Evolutionary conservation across 2,329 filamentous ascomycete species (phyloP), one percentile per base, ranked within the genome.

Genomic region (Paecilomyces niveus): DNA sequence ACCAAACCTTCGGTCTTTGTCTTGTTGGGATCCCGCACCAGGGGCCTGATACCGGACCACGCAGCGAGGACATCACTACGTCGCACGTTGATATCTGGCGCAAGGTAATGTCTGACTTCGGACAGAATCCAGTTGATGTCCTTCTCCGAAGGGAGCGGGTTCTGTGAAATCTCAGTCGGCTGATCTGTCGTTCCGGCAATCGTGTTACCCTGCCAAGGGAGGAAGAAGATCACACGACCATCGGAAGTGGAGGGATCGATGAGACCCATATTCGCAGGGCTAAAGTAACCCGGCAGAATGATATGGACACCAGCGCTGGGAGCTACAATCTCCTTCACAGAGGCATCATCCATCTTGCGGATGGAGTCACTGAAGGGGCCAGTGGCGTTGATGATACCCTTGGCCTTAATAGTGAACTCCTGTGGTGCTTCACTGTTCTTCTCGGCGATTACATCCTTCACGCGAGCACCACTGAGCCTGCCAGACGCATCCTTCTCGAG

Each of bases 191-290:
- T 95, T 61, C 91, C 91, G 53, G 90, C 91, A 69, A 95, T 94
- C 13, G 90, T 95, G 76, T 94, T 94, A 54, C 90, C 90, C 77
- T 95, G 90, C 91, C 91, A 95, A 22, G 91, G 91, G 49, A 95
- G 81, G 81, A 96, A 95, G 84, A 95, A 95, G 69, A 95, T 93
- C 54, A 95, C 91, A 71, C 91, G 85, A 21, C 91, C 91, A 69
- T 95, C 91, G 1, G 90, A 95, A 1, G 91, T 94, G 49, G 86
- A 85, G 4, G 91, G 90, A 68, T 96, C 91, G 66, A 95, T 89
- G 49, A 95, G 81, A 61, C 91, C 91, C 90, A 95, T 94, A 69
- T 92, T 88, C 21, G 86, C 83, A 51, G 90, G 90, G 67, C 87
- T 89, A 79, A 89, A 94, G 78, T 94, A 95, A 54, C 90, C 90